Conservation (phyloP, 768 basidiomycete species). For the Leccinum boreale region DNA sequence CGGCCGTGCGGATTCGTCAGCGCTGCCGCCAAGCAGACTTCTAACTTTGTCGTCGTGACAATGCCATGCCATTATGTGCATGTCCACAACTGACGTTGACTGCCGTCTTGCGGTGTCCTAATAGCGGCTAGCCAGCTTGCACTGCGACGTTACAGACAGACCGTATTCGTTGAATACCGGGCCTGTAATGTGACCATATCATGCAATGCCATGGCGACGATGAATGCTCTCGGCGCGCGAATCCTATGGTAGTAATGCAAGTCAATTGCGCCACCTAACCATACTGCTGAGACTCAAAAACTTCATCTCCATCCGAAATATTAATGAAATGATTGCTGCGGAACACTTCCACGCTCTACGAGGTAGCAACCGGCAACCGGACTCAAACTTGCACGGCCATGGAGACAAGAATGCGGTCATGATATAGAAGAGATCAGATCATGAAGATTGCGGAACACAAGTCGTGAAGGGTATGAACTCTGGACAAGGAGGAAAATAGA, state of each 20-base stretch:
- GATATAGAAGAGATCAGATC: constrained; percentile 32
- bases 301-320: background rate
- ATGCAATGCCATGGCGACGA: background rate
- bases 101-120: background rate
- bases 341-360: constrained; percentile 6
- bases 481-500: constrained; percentile 19
- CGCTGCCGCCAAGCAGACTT: background rate
- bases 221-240: background rate
- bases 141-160: background rate
- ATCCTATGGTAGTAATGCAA: no score
- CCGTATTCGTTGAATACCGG: background rate
- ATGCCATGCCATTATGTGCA: background rate
- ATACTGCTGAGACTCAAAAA: background rate
- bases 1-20: background rate
- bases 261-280: no score
- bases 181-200: background rate
- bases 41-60: background rate
- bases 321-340: constrained; percentile 13
- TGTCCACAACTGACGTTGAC: background rate
- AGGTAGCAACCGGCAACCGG: constrained; percentile 17
- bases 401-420: constrained; percentile 4
- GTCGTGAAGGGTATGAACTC: constrained; percentile 38
- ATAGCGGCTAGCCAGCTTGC: background rate
- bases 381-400: background rate
- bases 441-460: constrained; percentile 37